A percentile compares a stretch with the other conserved stretches of the same genome.
Conservation (phyloP, 2,329 filamentous ascomycete genomes). For the Zymoseptoria tritici region DNA sequence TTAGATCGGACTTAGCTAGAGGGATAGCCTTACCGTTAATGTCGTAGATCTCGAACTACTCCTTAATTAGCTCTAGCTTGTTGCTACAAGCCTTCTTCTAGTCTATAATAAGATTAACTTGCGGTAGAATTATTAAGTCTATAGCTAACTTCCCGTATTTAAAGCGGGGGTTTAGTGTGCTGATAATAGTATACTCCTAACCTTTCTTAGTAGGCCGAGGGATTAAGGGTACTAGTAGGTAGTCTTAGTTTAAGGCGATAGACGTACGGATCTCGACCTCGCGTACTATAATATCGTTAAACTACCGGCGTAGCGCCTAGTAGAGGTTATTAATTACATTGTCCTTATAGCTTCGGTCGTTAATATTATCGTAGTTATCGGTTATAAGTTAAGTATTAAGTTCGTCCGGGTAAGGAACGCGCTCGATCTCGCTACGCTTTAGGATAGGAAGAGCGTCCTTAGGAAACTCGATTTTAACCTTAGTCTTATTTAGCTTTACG, state of each 20-base stretch:
- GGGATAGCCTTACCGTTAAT: not conserved
- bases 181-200: not conserved
- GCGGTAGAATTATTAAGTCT: not conserved
- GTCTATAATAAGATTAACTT: not conserved
- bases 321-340: not conserved
- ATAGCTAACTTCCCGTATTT: not conserved
- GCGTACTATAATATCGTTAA: not conserved
- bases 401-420: not conserved
- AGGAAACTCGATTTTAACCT: not conserved
- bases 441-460: not conserved
- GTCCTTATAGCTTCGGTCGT: not conserved
- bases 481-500: not conserved
- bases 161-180: not conserved
- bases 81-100: not conserved
- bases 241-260: not conserved
- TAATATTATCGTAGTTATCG: not conserved
- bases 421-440: not conserved
- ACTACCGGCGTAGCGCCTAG: not conserved
- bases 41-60: not conserved
- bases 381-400: not conserved
- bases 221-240: not conserved
- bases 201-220: not conserved
- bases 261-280: not conserved
- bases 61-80: not conserved
- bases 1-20: not conserved